Base-by-base conservation (phyloP, 108 stramenopile genomes). In the Chaetoceros tenuissimus region DNA sequence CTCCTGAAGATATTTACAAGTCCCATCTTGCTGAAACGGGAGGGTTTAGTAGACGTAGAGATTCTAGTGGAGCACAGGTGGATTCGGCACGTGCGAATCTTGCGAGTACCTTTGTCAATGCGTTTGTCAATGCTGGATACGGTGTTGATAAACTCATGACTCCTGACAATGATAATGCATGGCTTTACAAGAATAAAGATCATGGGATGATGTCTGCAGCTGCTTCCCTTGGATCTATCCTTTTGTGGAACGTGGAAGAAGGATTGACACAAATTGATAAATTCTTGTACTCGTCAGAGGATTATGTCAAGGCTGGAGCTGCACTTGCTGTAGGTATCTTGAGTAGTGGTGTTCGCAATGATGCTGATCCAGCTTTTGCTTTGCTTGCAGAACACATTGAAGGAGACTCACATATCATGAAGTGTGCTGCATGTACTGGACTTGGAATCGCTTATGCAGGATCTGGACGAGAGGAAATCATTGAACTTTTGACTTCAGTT, bases 1-100 rank as follows among this genome's bases (percentile, higher is more conserved):
- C 90, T 31, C 92, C 97, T 1, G 97, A 99, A 74, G 97, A 99
- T 61, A 96, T 99, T 55, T 98, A 97, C 92, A 99, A 98, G 80
- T 89, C 81, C 65, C 97, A 98, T 70, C 81, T 98, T 57, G 88
- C 95, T 16, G 98, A 99, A 70, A 90, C 92, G 26, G 92, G 83
- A 17, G 94, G 95, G 3, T 92, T 94, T 63, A 78, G 75, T 56
- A 66, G 97, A 17, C 69, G 90, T 28, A 70, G 92, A 47, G 87
- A 94, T 13, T 71, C 67, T 17, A 80, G 86, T 40, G 89, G 74
- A 2, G 90, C 73, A 0, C 77, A 85, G 51, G 94, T 98, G 20
- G 97, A 98, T 65, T 96, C 95, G 13, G 99, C 99, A 28, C 85
- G 97, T 43, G 97, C 94, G 5, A 99, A 99, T 69, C 84, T 98